A percentile compares a stretch with the other conserved stretches of the same genome.
Evolutionary conservation across 495 filamentous ascomycete species (phyloP).

Genomic region (Aspergillus mulundensis): DNA sequence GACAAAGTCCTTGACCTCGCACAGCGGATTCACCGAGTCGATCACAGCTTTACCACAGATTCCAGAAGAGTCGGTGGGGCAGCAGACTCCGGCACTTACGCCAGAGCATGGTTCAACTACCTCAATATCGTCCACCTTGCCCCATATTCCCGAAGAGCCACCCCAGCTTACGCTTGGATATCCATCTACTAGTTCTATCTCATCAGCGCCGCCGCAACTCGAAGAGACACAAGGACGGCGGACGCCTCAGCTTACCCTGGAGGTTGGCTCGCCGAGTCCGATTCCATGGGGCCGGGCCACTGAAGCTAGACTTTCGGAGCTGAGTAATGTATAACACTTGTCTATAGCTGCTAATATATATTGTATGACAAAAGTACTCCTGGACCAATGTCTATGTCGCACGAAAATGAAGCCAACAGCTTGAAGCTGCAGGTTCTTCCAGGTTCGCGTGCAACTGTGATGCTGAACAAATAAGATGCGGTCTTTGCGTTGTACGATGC

Average conservation of each 20-base stretch:
- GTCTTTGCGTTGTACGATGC: neutral
- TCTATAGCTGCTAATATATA: neutral
- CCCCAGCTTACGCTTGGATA: neutral
- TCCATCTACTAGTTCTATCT: neutral
- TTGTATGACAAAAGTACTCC: neutral
- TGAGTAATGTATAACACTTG: neutral
- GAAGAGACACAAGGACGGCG: too few relatives aligned
- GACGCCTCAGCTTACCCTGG: too few relatives aligned
- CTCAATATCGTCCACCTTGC: neutral
- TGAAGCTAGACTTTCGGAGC: neutral
- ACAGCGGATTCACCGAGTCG: neutral
- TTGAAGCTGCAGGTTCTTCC: neutral
- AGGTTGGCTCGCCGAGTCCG: too few relatives aligned
- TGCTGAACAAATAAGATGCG: neutral
- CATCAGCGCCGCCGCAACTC: too few relatives aligned
- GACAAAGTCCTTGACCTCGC: neutral
- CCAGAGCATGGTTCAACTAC: neutral
- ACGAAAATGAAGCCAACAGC: too few relatives aligned
- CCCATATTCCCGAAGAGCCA: neutral
- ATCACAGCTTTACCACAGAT: neutral
- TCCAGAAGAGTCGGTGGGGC: neutral
- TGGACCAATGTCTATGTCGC: too few relatives aligned
- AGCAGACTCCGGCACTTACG: neutral
- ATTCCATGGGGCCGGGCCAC: neutral
- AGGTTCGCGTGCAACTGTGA: neutral